Percentiles rank a stretch among this genome's conserved stretches.
These are phyloP conservation scores for Pseudoscleropodium purum DNA, from an alignment of 225 moss, liverwort and hornwort species.

Conservation along the genomic window DNA sequence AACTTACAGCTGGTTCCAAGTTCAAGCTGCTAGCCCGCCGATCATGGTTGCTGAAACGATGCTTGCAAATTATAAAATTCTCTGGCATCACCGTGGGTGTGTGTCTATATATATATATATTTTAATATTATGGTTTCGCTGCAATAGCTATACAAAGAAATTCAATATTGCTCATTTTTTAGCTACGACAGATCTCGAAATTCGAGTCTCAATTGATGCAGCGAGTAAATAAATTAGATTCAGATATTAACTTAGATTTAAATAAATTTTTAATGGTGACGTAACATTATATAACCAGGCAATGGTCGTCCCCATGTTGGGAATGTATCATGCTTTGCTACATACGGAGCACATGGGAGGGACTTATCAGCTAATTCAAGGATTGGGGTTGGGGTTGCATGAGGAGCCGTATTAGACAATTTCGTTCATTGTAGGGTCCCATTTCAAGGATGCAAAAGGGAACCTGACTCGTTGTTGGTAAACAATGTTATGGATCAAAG, in stretches of 20 bases:
- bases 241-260: neutral
- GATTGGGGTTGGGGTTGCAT: neutral
- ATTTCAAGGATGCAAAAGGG: neutral
- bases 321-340: neutral
- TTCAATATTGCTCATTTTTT: neutral
- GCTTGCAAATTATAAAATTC: neutral
- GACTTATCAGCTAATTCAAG: neutral
- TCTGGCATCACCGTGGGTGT: neutral
- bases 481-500: neutral
- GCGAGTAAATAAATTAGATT: neutral
- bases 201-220: neutral
- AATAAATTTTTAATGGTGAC: neutral
- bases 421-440: neutral
- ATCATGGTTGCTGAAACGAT: neutral
- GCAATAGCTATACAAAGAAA: neutral
- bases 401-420: neutral
- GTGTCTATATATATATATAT: too few species aligned
- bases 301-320: neutral
- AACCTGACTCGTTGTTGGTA: too few species aligned
- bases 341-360: neutral
- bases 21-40: neutral
- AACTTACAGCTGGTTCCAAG: neutral
- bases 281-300: neutral
- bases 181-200: neutral
- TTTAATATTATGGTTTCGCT: neutral